Base-by-base conservation (phyloP, 1,284 basidiomycete species). In the Cryptococcus sp. region DNA sequence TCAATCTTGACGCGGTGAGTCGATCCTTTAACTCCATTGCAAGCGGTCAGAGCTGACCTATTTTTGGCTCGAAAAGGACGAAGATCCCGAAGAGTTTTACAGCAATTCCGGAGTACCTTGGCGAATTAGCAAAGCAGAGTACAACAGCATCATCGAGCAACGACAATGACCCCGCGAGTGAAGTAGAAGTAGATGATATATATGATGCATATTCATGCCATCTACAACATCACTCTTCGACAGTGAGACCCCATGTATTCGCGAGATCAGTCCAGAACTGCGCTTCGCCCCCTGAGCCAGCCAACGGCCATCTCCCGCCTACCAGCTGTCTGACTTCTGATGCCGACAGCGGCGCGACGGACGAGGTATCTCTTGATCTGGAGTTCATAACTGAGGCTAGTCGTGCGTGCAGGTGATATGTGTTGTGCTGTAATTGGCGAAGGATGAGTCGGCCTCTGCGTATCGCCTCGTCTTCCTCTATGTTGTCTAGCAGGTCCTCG, bases 81-180 rank as follows among this genome's bases (percentile, higher is more conserved):
- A 94, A 76, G 89, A 93, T 67, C 86, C 92, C 3, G 90, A 91
- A 63, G 91, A 93, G 59, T 94, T 95, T 72, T 94, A 92, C 77
- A 90, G 89, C 64, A 87, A 89, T 56, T 93, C 90, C 10, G 92
- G 92, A n/a, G 91, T 94, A 61, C 84, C 87, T 17, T 95, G 92
- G 92, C 88, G 89, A 69, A 75, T 95, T 56, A 87, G 83, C 60
- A 83, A 86, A 67, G 84, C 87, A 56, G 92, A 95, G 68, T 91
- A 89, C 59, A 87, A 86, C 60, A 81, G 83, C 40, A 85, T 92
- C 49, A 84, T 85, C 40, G 84, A 80, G 31, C 81, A 91, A 57
- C 85, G 87, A 42, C 65, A 70, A 50, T 79, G 53, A 53, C 47
- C 39, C n/a, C 31, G 23, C 17, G 22, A 45, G 31, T 35, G 8